Evolutionary conservation across 2,329 filamentous ascomycete genomes (phyloP), one percentile per base, ranked within the genome.

Genomic region (Emergomyces orientalis): DNA sequence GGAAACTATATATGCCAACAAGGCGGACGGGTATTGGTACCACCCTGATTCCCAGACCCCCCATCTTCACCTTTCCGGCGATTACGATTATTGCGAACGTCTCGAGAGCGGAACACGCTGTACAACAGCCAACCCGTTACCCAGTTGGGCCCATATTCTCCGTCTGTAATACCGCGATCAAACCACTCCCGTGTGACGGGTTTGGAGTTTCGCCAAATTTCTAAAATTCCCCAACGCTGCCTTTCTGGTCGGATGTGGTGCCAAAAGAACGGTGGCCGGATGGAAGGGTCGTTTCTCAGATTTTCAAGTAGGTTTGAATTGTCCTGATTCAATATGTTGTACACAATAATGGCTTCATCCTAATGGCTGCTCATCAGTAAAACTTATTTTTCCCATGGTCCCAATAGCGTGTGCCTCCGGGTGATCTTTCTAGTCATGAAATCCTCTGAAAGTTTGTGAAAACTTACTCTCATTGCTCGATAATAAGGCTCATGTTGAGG

Each of bases 101-200:
- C 77, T 60, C 77, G 69, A 25, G 77, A 78, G n/a, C 77, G 75
- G 68, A 79, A 79, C 34, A 79, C 77, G 64, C 77, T 79, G 67
- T 79, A 79, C 66, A 79, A 68, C 69, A 79, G 70, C 77, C 77
- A 79, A 19, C 76, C 73, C 0, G 77, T 75, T 17, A 79, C 77
- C 77, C 77, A 79, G 63, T 79, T 79, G 6, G 77, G 77, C 8
- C 74, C 76, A 63, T 78, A 76, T 67, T 79, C 77, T 63, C 77
- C 76, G 34, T 70, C 73, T 1, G 75, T 78, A 25, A 67, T 69
- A 27, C 77, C 77, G 6, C 69, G 72, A 52, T 78, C 74, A 60
- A 79, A 79, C 5, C 77, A 67, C 27, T 68, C 71, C 8, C 75
- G 70, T 30, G 76, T 77, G 4, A 73, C 66, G 7, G 75, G 72